Evolutionary conservation across 2,329 filamentous ascomycete genomes (phyloP).

Genomic region (Phialophora tarda): DNA sequence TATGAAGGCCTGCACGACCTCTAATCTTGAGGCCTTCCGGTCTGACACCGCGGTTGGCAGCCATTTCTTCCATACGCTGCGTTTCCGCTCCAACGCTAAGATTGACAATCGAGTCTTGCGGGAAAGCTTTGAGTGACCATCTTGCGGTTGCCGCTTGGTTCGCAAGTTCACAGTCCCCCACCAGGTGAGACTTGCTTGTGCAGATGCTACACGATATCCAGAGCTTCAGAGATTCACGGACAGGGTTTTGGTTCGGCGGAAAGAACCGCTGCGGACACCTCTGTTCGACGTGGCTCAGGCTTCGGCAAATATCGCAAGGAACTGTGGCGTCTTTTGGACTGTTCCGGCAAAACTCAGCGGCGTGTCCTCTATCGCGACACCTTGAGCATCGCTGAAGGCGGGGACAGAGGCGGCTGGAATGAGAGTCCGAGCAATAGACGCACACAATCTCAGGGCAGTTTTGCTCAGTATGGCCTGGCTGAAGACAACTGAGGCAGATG

Average conservation of each 20-base stretch:
- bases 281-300: conserved; percentile 62
- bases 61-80: conserved; percentile 36
- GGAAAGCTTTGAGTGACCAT: conserved; percentile 49
- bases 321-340: conserved; percentile 63
- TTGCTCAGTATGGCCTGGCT: conserved; percentile 51
- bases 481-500: conserved; percentile 51
- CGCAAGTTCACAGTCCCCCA: conserved; percentile 52
- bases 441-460: conserved; percentile 53
- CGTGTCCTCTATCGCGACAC: conserved; percentile 69
- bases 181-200: conserved; percentile 50
- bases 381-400: conserved; percentile 54
- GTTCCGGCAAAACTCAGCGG: conserved; percentile 58
- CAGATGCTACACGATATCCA: conserved; percentile 54
- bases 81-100: conserved; percentile 43
- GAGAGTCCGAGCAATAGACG: conserved; percentile 50
- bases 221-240: conserved; percentile 44
- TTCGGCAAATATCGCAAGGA: conserved; percentile 66
- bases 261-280: conserved; percentile 64
- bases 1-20: conserved; percentile 46
- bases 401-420: conserved; percentile 50
- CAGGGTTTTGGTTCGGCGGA: conserved; percentile 37
- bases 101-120: conserved; percentile 48
- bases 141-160: conserved; percentile 43
- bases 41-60: conserved; percentile 34
- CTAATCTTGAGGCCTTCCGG: conserved; percentile 45